A percentile compares a stretch with the other conserved stretches of the same genome.
phyloP scores from a whole-genome alignment of 2,329 filamentous ascomycete genomes.

The Claviceps lovelessii region DNA sequence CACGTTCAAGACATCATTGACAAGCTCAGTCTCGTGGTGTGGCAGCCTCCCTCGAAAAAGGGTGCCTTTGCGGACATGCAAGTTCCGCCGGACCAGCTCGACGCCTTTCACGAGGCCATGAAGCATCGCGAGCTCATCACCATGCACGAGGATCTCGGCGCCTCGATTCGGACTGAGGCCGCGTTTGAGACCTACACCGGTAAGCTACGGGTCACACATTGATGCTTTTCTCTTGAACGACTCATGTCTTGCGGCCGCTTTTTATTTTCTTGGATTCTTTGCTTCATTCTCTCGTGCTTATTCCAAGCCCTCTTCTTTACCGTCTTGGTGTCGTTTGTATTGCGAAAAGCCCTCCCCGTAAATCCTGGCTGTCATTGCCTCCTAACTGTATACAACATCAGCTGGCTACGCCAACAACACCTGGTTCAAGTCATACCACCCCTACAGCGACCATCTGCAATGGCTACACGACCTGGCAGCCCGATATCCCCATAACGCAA shows the following conservation, averaged over 20 bases:
- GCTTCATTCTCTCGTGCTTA: neutral
- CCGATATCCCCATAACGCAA: slow-evolving; percentile 28
- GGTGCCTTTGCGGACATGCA: slow-evolving; percentile 26
- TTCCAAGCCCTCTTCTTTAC: too few species aligned
- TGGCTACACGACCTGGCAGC: slow-evolving; percentile 32
- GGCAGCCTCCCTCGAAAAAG: slow-evolving; percentile 20
- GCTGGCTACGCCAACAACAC: slow-evolving; percentile 16
- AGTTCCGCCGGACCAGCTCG: slow-evolving; percentile 22
- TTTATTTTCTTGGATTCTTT: neutral
- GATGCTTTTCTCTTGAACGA: too few species aligned
- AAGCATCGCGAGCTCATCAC: slow-evolving; percentile 17
- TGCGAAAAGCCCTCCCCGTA: neutral
- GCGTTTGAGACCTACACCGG: slow-evolving; percentile 16
- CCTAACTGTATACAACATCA: neutral
- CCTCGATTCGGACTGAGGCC: slow-evolving; percentile 22
- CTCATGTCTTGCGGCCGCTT: too few species aligned
- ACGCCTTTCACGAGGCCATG: slow-evolving; percentile 18
- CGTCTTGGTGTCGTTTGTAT: neutral
- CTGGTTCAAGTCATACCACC: slow-evolving; percentile 41
- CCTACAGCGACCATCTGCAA: slow-evolving; percentile 33
- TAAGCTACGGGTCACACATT: slow-evolving; percentile 4
- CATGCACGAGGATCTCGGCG: slow-evolving; percentile 27
- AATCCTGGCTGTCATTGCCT: too few species aligned
- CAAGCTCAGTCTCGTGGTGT: slow-evolving; percentile 21
- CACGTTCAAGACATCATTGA: slow-evolving; percentile 19